Evolutionary conservation across 192 early-diverging fungal genomes (phyloP), one percentile per base, ranked within the genome.

Genomic region (Linnemannia zychae): DNA sequence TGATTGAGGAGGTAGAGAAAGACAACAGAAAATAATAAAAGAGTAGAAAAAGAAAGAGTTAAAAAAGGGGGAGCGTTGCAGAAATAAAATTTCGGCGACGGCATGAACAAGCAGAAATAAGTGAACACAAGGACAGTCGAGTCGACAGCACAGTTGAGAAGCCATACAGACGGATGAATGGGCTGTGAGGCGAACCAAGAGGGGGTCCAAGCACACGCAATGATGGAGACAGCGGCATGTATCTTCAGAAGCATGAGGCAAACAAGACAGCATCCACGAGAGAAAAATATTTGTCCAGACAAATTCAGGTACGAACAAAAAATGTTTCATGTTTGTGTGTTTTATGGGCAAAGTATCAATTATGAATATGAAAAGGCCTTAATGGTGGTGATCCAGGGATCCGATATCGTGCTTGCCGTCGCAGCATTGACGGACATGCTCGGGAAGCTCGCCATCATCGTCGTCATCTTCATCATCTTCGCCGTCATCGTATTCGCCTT

Each of bases 381-480:
- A 71, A 11, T 71, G 69, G 31, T 73, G 81, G 34, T 84, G 81
- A 48, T 84, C 63, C 63, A 84, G 67, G 4, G 83, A 53, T 11
- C 83, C 78, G 57, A 85, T 85, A 65, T 85, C 83, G 48, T 85
- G 83, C 67, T 85, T 85, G 63, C 83, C 78, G 38, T 79, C 83
- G 46, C 83, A 79, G 77, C 77, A 85, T 50, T 79, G 83, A 36
- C 83, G 77, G 0, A 85, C 72, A 73, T 85, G 83, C 63, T 85
- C 83, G 0, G 83, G 83, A 28, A 85, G 36, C 69, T 78, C 83
- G 12, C 67, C 83, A 57, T 85, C 83, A 31, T 85, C 83, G 6
- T 79, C 74, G 5, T 57, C 67, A 5, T 75, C 68, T 17, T 50
- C 57, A 4, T 75, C 74, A 38, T 77, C 75, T 15, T 36, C 70